Percentiles rank a stretch among this genome's conserved stretches.
phyloP scores from a whole-genome alignment of 179 eudicot genomes.

The Patellifolia procumbens region DNA sequence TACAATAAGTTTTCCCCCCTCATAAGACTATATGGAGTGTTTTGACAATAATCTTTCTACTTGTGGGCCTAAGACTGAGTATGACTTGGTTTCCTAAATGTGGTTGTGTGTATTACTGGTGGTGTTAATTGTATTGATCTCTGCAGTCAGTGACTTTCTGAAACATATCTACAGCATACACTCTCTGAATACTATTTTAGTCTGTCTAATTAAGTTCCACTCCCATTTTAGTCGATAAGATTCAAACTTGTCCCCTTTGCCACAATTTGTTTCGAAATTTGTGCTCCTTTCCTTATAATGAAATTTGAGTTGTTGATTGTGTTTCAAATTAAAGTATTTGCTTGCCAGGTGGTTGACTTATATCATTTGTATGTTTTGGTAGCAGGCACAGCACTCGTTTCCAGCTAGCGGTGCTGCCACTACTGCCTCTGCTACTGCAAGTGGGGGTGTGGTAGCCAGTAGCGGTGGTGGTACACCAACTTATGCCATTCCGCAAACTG shows the following conservation, averaged over 20 bases:
- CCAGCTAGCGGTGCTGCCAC: slow-evolving; percentile 41
- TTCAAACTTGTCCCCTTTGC: not conserved
- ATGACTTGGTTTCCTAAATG: not conserved
- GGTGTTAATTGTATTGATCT: not conserved
- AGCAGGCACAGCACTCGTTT: slow-evolving; percentile 47
- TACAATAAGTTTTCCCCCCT: no score
- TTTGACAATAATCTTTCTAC: not conserved
- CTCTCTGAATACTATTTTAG: not conserved
- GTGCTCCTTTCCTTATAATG: slow-evolving; percentile 4
- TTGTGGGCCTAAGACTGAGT: not conserved
- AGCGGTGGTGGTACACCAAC: slow-evolving; percentile 37
- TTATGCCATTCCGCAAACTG: slow-evolving; percentile 37
- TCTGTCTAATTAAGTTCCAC: not conserved
- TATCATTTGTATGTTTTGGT: slow-evolving; percentile 8
- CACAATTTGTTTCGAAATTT: not conserved
- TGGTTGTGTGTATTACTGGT: not conserved
- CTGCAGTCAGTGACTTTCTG: not conserved
- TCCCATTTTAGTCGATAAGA: not conserved
- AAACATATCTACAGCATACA: not conserved
- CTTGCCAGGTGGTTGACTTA: not conserved
- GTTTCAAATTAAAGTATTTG: not conserved
- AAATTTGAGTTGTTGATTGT: not conserved
- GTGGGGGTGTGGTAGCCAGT: slow-evolving; percentile 32
- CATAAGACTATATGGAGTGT: not conserved
- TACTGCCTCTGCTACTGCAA: slow-evolving; percentile 31